Base-by-base conservation (phyloP, 2,329 filamentous ascomycete genomes). In the Colletotrichum horii region DNA sequence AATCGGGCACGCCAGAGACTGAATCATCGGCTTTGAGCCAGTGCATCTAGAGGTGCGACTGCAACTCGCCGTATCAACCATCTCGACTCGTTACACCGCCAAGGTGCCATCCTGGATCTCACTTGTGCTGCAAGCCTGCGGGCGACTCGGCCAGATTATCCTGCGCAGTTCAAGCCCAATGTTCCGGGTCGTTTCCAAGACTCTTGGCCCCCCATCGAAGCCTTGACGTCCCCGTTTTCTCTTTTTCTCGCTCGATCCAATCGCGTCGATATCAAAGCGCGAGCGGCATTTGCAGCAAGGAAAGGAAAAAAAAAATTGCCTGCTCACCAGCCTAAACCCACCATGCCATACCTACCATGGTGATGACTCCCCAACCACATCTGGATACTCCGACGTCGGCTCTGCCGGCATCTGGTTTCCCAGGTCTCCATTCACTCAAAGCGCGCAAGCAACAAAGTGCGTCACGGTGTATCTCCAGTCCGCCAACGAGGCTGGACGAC, bases 361-460 rank as follows among this genome's bases (percentile, higher is more conserved):
- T 60, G 73, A 67, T 73, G 73, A 52, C 73, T 58, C 56, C 61
- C 28, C 15, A 48, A 15, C 73, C 64, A 67, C 38, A 72, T 72
- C 62, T 38, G 70, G 64, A 64, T 68, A 70, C 74, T 70, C 74
- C 71, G 74, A 76, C 66, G 24, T 66, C 71, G 74, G 74, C 71
- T 62, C 22, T 66, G 19, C 48, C 70, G 73, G 64, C 64, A 73
- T 72, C 48, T 60, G 19, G 24, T 65, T 56, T 34, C 28, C 52
- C 32, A 65, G 22, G 36, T 30, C 28, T 34, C 64, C 62, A 8
- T 52, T 16, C 9, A 22, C 22, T 43, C 11, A 19, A 67, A 52
- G 15, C 66, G 72, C 73, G 62, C 64, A 68, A 36, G 30, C 56
- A 14, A 22, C 28, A 34, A 22, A 52, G 16, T 48, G 67, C 67